Evolutionary conservation across 2,329 filamentous ascomycete genomes (phyloP), one percentile per base, ranked within the genome.

Genomic region (Dichotomopilus funicola): DNA sequence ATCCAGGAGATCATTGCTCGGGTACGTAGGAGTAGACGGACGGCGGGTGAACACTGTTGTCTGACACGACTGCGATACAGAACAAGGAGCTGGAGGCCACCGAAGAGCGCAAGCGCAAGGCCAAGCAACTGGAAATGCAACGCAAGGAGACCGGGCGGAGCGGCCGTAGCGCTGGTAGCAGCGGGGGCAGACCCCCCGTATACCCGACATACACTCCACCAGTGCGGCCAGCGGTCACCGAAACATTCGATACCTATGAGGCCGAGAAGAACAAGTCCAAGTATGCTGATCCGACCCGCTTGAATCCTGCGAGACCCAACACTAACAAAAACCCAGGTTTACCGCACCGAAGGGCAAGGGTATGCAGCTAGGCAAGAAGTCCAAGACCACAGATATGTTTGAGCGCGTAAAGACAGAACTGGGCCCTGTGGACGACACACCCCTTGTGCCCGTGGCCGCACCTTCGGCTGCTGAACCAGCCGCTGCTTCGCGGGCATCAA

Each of bases 321-420:
- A 51, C 62, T 59, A 42, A 60, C 51, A 10, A 34, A 10, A 13
- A 27, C 19, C 3, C 61, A 82, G 78, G 67, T 75, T 80, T 50
- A 69, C 82, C 66, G 82, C 88, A 50, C 82, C 86, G 57, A 90
- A 95, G 74, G 91, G 90, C 66, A 99, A 99, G 78, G 94, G 94
- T 64, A 99, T 99, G 95, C 92, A 97, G 73, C 79, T 99, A 55
- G 94, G 94, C 73, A 97, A 97, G 79, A 99, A 99, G 77, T 95
- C 89, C 58, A 97, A 97, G 78, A 91, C 89, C 27, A 95, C 88
- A 35, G 92, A 95, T 71, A 96, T 97, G 80, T 97, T 95, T 70
- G 92, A 97, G 73, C 88, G 91, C 66, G 91, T 99, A 37, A 87
- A 91, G 63, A 89, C 89, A 57, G 92, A 97, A 62, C 79, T 97